A percentile compares a stretch with the other conserved stretches of the same genome.
Conservation (phyloP, 306 rosid species). For the Castanea crenata region DNA sequence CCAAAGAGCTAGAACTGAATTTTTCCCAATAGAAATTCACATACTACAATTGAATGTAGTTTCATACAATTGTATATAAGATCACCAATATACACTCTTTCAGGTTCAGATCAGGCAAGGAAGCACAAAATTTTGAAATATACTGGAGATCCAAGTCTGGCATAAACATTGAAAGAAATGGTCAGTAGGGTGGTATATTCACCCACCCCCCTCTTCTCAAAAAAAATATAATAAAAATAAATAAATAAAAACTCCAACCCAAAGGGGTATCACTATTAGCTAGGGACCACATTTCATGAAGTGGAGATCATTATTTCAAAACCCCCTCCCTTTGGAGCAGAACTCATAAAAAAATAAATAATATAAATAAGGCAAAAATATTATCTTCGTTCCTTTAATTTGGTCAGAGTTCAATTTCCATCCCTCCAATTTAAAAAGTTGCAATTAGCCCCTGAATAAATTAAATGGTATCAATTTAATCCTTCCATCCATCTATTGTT, state of each 20-base stretch:
- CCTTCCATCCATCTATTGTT: no score
- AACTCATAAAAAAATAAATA: neutral
- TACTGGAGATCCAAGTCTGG: constrained; percentile 60
- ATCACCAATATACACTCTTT: constrained; percentile 61
- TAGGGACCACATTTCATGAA: neutral
- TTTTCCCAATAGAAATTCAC: constrained; percentile 68
- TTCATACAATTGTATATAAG: constrained; percentile 44
- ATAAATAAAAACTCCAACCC: neutral
- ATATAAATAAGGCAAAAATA: neutral
- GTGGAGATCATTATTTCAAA: neutral
- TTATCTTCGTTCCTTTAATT: no score
- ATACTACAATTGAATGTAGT: constrained; percentile 55
- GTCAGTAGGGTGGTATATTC: neutral
- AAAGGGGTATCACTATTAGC: neutral
- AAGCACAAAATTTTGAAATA: constrained; percentile 53
- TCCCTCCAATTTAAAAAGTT: no score
- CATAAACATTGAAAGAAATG: constrained; percentile 11
- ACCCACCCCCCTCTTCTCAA: no score
- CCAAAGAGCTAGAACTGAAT: constrained; percentile 65
- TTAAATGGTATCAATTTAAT: no score
- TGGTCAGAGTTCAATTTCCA: no score
- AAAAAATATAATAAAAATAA: neutral
- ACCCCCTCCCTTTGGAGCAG: neutral
- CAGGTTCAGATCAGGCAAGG: constrained; percentile 60
- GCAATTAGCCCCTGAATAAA: no score